phyloP scores from a whole-genome alignment of 208 protist genomes.

The Leishmania martiniquensis region DNA sequence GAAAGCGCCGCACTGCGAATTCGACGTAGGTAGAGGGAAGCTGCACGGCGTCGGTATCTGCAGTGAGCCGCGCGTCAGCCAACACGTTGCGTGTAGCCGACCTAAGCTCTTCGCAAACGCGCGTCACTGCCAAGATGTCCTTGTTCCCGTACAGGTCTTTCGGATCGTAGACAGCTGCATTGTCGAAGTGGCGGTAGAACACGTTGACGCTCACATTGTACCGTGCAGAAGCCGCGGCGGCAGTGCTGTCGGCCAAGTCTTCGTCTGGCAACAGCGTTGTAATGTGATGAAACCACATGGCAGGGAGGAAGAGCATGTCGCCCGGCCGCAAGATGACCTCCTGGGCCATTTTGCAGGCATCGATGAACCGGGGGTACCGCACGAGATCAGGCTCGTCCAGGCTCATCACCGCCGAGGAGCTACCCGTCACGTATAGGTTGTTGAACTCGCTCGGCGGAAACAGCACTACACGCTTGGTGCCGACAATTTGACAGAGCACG shows the following conservation, averaged over 20 bases:
- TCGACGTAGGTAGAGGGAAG: constrained; percentile 58
- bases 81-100: constrained; percentile 31
- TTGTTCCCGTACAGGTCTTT: constrained; percentile 94
- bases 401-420: constrained; percentile 86
- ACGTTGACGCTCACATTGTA: constrained; percentile 90
- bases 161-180: constrained; percentile 59
- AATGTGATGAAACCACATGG: constrained; percentile 94
- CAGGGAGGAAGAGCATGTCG: constrained; percentile 94
- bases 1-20: constrained; percentile 81
- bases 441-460: constrained; percentile 88
- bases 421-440: constrained; percentile 92
- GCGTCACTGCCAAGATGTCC: constrained; percentile 62
- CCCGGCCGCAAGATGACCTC: constrained; percentile 86
- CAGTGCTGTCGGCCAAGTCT: background rate
- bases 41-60: constrained; percentile 4
- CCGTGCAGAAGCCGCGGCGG: background rate
- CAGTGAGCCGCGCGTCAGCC: constrained; percentile 6
- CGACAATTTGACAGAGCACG: constrained; percentile 92
- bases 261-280: constrained; percentile 53
- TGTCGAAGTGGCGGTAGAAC: constrained; percentile 84
- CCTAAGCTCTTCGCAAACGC: constrained; percentile 52
- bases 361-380: constrained; percentile 82
- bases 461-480: constrained; percentile 88
- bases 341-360: constrained; percentile 69
- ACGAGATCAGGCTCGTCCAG: constrained; percentile 73